Percentiles rank a stretch among this genome's conserved stretches.
Conservation (phyloP, 2,329 filamentous ascomycete species). For the Fusarium armeniacum region DNA sequence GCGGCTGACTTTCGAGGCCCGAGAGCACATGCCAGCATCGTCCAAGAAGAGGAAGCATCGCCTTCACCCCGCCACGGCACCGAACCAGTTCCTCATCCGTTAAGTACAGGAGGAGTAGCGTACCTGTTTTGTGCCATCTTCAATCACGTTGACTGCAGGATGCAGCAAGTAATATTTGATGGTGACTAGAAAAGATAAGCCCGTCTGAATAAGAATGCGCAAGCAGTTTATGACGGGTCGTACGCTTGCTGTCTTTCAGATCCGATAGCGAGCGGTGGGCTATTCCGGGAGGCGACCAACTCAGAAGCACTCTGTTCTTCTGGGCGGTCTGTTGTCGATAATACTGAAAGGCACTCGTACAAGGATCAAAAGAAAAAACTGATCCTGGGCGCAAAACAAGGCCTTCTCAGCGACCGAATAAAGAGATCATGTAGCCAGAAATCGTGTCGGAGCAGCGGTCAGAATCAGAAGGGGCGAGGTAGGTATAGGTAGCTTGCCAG, state of each 20-base stretch:
- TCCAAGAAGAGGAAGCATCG: not conserved
- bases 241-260: conserved; percentile 31
- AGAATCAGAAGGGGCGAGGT: conserved; percentile 32
- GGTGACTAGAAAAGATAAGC: conserved; percentile 23
- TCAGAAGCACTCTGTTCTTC: conserved; percentile 38
- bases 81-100: conserved; percentile 21
- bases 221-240: conserved; percentile 12
- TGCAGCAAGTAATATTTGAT: conserved; percentile 21
- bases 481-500: conserved; percentile 33
- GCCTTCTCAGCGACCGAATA: conserved; percentile 39
- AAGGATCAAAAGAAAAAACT: conserved; percentile 26
- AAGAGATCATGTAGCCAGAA: conserved; percentile 47
- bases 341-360: conserved; percentile 20
- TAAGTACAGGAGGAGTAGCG: conserved; percentile 25
- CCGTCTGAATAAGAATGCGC: conserved; percentile 19
- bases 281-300: conserved; percentile 29
- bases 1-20: conserved; percentile 1
- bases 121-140: conserved; percentile 56
- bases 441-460: conserved; percentile 43
- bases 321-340: conserved; percentile 33
- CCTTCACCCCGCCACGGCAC: conserved; percentile 39
- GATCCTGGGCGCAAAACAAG: conserved; percentile 38
- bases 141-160: conserved; percentile 32
- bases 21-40: conserved; percentile 6
- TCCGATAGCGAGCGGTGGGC: conserved; percentile 35